Evolutionary conservation across 208 protist genomes (phyloP), one percentile per base, ranked within the genome.

Genomic region (Leishmania braziliensis): DNA sequence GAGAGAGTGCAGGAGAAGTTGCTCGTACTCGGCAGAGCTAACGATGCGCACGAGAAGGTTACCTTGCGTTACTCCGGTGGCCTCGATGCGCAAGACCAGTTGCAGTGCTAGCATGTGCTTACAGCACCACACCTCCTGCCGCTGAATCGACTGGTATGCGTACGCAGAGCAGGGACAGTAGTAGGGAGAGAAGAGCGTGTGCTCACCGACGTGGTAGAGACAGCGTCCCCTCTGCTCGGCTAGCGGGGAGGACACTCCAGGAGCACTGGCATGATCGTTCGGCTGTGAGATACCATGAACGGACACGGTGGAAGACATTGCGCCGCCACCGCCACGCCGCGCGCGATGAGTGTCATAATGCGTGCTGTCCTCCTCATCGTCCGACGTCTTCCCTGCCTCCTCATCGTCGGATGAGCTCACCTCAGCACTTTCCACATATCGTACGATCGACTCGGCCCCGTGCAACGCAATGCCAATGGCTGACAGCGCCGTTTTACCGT

Each of bases 101-200:
- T 90, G 90, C 33, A 97, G 85, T 8, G 94, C 94, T 23, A 97
- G 89, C 39, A 96, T 78, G 77, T 97, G 94, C 80, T 97, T 97
- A 80, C 94, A 97, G 71, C 88, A 89, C 84, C 86, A 96, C 77
- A 89, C 84, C 16, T 96, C 92, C 60, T 93, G 86, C 9, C 92
- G 87, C 58, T 90, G 90, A 66, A 97, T 90, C 26, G 90, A 89
- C 75, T 93, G 87, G 74, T 91, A 96, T 14, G 84, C 85, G 79
- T 97, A 97, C 5, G 94, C 92, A 33, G 89, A 89, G 69, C 94
- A 97, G 6, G 91, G 90, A 73, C 94, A 97, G 81, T 92, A 97
- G 62, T 90, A 92, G 20, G 89, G 89, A 3, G 94, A 96, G 29
- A 95, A 86, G 18, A 97, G 81, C 14, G 83, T 84, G 82, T 96